phyloP scores from a whole-genome alignment of 495 filamentous ascomycete species.

The Trichoderma parareesei region DNA sequence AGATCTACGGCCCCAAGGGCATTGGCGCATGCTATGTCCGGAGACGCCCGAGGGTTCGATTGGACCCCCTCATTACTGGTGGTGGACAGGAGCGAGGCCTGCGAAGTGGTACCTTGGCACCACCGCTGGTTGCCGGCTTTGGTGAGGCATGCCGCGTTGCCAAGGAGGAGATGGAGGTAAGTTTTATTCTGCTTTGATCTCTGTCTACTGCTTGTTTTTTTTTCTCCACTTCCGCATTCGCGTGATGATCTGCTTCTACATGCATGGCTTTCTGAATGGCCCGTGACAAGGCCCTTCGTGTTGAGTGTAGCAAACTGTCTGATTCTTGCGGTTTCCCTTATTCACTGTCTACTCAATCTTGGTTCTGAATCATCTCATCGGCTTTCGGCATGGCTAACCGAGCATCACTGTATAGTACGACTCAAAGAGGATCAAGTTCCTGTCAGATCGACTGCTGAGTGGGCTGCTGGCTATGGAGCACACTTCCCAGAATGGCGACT shows the following conservation, averaged over 20 bases:
- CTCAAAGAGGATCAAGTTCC: conserved; percentile 64
- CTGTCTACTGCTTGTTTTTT: no score
- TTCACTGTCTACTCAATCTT: not conserved
- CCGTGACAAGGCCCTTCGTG: conserved; percentile 38
- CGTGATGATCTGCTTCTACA: conserved; percentile 64
- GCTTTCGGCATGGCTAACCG: not conserved
- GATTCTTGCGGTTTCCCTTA: conserved; percentile 18
- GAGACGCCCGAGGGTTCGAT: conserved; percentile 79
- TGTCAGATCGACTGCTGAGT: conserved; percentile 75
- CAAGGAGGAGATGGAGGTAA: conserved; percentile 79
- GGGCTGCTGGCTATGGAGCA: conserved; percentile 85
- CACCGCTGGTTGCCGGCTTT: conserved; percentile 81
- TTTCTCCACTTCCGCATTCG: no score
- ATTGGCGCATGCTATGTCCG: conserved; percentile 95
- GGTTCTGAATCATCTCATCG: not conserved
- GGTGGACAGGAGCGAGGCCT: conserved; percentile 94
- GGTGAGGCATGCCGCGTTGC: conserved; percentile 92
- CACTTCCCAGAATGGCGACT: conserved; percentile 83
- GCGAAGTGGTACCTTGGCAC: conserved; percentile 87
- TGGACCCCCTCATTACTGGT: conserved; percentile 93
- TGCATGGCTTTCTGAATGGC: conserved; percentile 57
- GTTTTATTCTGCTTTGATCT: no score
- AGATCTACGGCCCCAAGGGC: conserved; percentile 97
- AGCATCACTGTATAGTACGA: conserved; percentile 64
- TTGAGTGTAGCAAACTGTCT: conserved; percentile 48